Base-by-base conservation (phyloP, 345 rosid species). In the Euclidium syriacum region DNA sequence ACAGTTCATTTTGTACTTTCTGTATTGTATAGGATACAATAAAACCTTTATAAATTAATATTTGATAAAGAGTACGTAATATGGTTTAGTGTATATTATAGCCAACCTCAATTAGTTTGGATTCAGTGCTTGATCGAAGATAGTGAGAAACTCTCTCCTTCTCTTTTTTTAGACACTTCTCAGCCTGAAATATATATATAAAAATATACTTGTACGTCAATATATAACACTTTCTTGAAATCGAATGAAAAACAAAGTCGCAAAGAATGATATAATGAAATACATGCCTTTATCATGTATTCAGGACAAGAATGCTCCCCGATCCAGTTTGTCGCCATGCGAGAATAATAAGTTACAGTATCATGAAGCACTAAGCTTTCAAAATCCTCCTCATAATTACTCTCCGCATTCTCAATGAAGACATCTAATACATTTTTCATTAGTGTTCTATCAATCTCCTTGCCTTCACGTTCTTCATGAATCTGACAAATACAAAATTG, bases 221-320 rank as follows among this genome's bases (percentile, higher is more conserved):
- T n/a, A n/a, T n/a, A n/a, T n/a, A n/a, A n/a, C n/a, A n/a, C n/a
- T n/a, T n/a, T n/a, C n/a, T n/a, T n/a, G n/a, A n/a, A n/a, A n/a
- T n/a, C n/a, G n/a, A n/a, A n/a, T n/a, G n/a, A n/a, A n/a, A n/a
- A n/a, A n/a, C n/a, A n/a, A n/a, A n/a, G n/a, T n/a, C n/a, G n/a
- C n/a, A n/a, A n/a, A n/a, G n/a, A n/a, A n/a, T n/a, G n/a, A n/a
- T n/a, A n/a, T n/a, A n/a, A n/a, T n/a, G n/a, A n/a, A n/a, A n/a
- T n/a, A n/a, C n/a, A n/a, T n/a, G n/a, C n/a, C 98, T 87, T 86
- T 50, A 76, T 17, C 95, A 91, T 75, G 78, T 92, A 92, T 5
- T 79, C 83, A 30, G 88, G 90, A 64, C 90, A 85, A 39, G 94
- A 82, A 75, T 80, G 80, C 53, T 77, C 84, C 47, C 49, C 46